phyloP scores from a whole-genome alignment of 352 stramenopile species.

The Pythium oligandrum region DNA sequence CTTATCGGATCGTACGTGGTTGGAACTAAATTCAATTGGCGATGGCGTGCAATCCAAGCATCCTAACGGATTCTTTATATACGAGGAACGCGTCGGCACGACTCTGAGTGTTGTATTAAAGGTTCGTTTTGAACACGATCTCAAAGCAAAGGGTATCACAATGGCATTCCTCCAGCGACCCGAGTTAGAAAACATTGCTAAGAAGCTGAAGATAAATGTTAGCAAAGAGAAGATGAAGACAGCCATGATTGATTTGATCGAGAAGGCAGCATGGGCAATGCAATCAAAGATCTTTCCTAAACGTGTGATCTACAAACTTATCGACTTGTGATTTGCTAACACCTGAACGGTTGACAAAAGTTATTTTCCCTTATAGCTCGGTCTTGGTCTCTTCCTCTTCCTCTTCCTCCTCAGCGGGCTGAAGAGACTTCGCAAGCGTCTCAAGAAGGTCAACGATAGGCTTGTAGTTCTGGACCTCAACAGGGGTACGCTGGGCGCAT shows the following conservation, averaged over 20 bases:
- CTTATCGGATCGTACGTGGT: too few relatives aligned
- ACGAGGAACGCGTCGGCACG: background rate
- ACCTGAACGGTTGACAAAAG: too few relatives aligned
- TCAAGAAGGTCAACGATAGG: background rate
- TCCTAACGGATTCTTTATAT: constrained; percentile 1
- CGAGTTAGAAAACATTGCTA: background rate
- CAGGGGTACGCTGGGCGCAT: background rate
- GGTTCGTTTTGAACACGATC: background rate
- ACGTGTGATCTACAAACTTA: background rate
- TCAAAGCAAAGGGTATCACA: constrained; percentile 3
- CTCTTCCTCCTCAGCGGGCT: too few relatives aligned
- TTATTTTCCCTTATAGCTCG: too few relatives aligned
- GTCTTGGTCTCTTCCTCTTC: too few relatives aligned
- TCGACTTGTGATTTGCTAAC: constrained; percentile 1
- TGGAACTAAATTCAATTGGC: background rate
- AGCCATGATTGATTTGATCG: constrained; percentile 3
- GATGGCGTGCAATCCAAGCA: background rate
- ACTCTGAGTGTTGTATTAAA: background rate
- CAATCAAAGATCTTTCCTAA: constrained; percentile 1
- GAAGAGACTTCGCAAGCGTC: too few relatives aligned
- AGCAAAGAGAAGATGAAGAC: constrained; percentile 1
- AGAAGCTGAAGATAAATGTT: background rate
- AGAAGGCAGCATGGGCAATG: background rate
- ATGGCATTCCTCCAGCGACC: constrained; percentile 1
- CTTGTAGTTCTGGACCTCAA: background rate